phyloP scores from a whole-genome alignment of 2,329 filamentous ascomycete genomes.

The Aspergillus candidus region DNA sequence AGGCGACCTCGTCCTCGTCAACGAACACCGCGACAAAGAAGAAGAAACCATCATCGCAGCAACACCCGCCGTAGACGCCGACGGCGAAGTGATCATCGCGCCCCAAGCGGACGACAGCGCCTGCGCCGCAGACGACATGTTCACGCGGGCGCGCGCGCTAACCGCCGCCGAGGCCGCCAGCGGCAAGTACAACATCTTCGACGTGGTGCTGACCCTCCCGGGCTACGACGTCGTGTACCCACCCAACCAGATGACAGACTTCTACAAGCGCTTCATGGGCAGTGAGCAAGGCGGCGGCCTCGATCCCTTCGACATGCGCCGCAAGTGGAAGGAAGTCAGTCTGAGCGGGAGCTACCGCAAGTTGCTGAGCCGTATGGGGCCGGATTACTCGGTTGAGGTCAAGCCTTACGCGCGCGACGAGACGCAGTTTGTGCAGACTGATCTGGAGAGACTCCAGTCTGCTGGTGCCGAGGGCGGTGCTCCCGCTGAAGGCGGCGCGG shows the following conservation, averaged over 20 bases:
- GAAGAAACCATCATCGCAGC: conserved; percentile 23
- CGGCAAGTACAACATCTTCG: conserved; percentile 73
- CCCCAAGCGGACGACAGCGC: conserved; percentile 54
- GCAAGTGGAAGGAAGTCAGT: conserved; percentile 79
- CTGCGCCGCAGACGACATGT: conserved; percentile 49
- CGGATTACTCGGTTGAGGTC: conserved; percentile 60
- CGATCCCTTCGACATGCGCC: conserved; percentile 80
- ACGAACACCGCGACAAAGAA: conserved; percentile 50
- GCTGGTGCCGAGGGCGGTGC: conserved; percentile 22
- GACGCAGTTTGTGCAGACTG: conserved; percentile 84
- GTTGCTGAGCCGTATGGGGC: conserved; percentile 64
- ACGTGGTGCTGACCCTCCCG: conserved; percentile 85
- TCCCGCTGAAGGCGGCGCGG: conserved; percentile 12
- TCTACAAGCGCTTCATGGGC: conserved; percentile 81
- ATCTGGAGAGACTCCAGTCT: conserved; percentile 61
- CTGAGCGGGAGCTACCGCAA: conserved; percentile 85
- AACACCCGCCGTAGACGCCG: conserved; percentile 46
- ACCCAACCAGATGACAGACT: conserved; percentile 71
- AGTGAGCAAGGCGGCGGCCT: conserved; percentile 69
- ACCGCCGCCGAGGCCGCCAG: conserved; percentile 70
- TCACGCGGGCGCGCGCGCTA: conserved; percentile 65
- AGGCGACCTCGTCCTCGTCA: conserved; percentile 74
- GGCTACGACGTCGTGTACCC: conserved; percentile 89
- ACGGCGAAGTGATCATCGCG: conserved; percentile 61
- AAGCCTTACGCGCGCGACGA: conserved; percentile 59